These are phyloP conservation scores for Eucalyptus virginea DNA, from an alignment of 345 rosid species.

Conservation along the genomic window DNA sequence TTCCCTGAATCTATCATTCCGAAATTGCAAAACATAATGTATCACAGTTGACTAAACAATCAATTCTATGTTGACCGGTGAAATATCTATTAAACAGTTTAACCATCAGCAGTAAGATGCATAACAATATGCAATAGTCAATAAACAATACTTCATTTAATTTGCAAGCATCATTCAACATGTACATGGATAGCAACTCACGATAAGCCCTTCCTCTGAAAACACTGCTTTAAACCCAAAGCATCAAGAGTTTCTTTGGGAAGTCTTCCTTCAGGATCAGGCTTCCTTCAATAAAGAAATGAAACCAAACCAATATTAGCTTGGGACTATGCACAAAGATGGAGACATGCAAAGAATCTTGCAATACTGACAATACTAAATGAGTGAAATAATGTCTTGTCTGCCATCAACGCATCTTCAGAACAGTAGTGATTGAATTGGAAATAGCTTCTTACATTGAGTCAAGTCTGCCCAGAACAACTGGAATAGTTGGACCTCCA, in stretches of 20 bases:
- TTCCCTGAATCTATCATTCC: background rate
- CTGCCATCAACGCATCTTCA: background rate
- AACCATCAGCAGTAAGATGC: background rate
- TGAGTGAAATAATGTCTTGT: background rate
- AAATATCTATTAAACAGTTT: background rate
- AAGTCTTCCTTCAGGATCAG: slow-evolving; percentile 79
- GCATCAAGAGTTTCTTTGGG: slow-evolving; percentile 73
- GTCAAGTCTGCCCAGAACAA: slow-evolving; percentile 71
- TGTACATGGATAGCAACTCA: slow-evolving; percentile 23
- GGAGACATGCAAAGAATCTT: background rate
- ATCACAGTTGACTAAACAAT: background rate
- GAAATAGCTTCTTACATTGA: slow-evolving; percentile 32
- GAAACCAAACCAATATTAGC: background rate
- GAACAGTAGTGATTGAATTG: background rate
- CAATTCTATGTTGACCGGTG: background rate
- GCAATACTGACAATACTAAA: background rate
- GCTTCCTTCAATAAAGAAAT: slow-evolving; percentile 27
- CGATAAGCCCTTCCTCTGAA: slow-evolving; percentile 83
- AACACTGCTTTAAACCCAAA: slow-evolving; percentile 57
- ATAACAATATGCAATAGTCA: background rate
- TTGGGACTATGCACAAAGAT: background rate
- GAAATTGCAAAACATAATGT: background rate
- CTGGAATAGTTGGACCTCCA: slow-evolving; percentile 79
- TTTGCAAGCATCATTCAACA: background rate
- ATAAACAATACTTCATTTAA: background rate